phyloP scores from a whole-genome alignment of 139 green algal species.

The Chlamydomonas sphaeroides region DNA sequence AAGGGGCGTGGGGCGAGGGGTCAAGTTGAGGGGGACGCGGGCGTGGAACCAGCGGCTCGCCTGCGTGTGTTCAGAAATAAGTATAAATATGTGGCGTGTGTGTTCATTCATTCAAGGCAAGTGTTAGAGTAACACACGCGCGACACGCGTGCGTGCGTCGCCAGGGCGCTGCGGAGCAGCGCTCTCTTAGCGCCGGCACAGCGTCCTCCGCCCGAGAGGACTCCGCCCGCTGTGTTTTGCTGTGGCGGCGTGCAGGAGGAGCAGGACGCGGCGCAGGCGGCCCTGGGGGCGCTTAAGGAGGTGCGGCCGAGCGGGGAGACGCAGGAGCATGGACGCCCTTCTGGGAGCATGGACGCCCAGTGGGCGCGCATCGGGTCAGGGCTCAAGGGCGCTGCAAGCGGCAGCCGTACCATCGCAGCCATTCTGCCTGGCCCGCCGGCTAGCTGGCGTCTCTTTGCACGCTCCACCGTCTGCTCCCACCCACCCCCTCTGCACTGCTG shows the following conservation, averaged over 20 bases:
- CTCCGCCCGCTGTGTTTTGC: too few relatives aligned
- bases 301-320: not conserved
- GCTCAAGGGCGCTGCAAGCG: not conserved
- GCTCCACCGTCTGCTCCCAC: not conserved
- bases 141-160: too few relatives aligned
- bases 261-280: constrained; percentile 40
- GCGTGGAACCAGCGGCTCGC: too few relatives aligned
- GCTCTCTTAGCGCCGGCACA: not conserved
- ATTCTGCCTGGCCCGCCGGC: not conserved
- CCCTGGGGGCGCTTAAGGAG: constrained; percentile 46
- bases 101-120: too few relatives aligned
- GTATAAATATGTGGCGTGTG: too few relatives aligned
- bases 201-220: not conserved
- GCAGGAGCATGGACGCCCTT: not conserved
- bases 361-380: not conserved
- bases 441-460: not conserved
- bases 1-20: too few relatives aligned
- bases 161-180: not conserved
- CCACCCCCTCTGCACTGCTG: not conserved
- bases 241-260: too few relatives aligned
- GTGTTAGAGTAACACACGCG: too few relatives aligned
- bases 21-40: too few relatives aligned
- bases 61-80: too few relatives aligned
- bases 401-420: not conserved
- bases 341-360: too few relatives aligned